Evolutionary conservation across 345 rosid genomes (phyloP).

Genomic region (Hibiscus syriacus): DNA sequence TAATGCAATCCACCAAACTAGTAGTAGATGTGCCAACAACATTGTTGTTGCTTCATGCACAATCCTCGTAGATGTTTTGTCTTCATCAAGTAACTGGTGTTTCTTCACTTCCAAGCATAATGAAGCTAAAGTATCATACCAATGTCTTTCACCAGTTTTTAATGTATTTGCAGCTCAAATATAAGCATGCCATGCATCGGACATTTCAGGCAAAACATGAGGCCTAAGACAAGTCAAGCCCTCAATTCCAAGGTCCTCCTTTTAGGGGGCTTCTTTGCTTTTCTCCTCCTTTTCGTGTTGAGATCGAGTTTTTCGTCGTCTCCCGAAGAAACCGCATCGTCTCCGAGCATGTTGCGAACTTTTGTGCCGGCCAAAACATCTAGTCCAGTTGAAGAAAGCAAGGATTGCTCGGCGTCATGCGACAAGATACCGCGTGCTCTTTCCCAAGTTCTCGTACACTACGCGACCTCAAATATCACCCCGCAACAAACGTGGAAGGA

Average conservation of each 20-base stretch:
- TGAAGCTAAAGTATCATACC: background rate
- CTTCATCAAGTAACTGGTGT: constrained; percentile 32
- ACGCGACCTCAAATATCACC: constrained; percentile 62
- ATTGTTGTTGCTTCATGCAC: constrained; percentile 37
- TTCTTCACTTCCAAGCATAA: constrained; percentile 50
- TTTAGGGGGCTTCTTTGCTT: constrained; percentile 46
- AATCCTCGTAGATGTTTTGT: constrained; percentile 40
- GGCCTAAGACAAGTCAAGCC: constrained; percentile 49
- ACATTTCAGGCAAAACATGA: constrained; percentile 31
- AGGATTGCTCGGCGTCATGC: constrained; percentile 24
- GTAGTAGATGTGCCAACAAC: constrained; percentile 34
- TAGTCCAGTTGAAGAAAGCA: background rate
- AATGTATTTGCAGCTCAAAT: background rate
- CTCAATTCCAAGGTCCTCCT: constrained; percentile 53
- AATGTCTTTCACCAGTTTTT: background rate
- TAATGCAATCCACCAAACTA: constrained; percentile 25
- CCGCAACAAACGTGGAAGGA: constrained; percentile 85
- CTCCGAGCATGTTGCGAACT: background rate
- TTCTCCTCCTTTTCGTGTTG: constrained; percentile 47
- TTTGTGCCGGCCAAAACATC: background rate
- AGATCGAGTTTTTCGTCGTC: constrained; percentile 55
- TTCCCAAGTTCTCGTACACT: constrained; percentile 66
- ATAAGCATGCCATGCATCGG: constrained; percentile 2
- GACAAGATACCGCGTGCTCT: constrained; percentile 56
- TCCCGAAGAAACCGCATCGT: no score